Evolutionary conservation across 495 filamentous ascomycete genomes (phyloP), one percentile per base, ranked within the genome.

Genomic region (Podospora pseudocomata): DNA sequence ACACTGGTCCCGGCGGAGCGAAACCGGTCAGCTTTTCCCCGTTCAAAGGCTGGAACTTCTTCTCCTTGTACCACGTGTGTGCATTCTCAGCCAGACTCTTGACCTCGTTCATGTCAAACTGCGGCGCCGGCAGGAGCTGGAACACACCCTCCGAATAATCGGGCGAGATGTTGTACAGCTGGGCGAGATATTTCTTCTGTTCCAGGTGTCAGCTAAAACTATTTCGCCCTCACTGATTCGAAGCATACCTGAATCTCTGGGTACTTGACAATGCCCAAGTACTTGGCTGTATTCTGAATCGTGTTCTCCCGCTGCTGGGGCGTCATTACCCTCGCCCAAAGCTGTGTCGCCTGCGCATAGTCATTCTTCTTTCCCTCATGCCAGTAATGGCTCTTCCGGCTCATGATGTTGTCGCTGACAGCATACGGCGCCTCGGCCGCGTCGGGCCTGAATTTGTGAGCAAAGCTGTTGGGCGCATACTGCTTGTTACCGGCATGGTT

Each of bases 391-490:
- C 79, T 79, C 73, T 87, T 87, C 55, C 84, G 81, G 63, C 77
- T 78, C 27, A 85, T 79, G 58, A 85, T 72, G 58, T 77, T 81
- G 74, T 87, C 83, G 26, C 75, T 64, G n/a, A 86, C 81, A 5
- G 68, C 67, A 69, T 84, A 87, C 2, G 86, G 82, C 11, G 81
- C 78, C 66, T 88, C 86, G 7, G 84, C 83, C 1, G 76, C 71
- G 67, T 88, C 86, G 0, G 84, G 82, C 2, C 85, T 77, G 82
- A 86, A 87, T 66, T 84, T 85, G 72, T 82, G 72, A 13, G 68
- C 71, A 76, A 87, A 87, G 72, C 82, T 86, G 73, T 86, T 86
- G 32, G 86, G 84, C 20, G 76, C 79, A 72, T 87, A 88, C 66
- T 85, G 80, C 39, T 76, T 78, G 74, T 84, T 86, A 23, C 83